Conservation (phyloP, 768 basidiomycete species). For the Paxillus ammoniavirescens region DNA sequence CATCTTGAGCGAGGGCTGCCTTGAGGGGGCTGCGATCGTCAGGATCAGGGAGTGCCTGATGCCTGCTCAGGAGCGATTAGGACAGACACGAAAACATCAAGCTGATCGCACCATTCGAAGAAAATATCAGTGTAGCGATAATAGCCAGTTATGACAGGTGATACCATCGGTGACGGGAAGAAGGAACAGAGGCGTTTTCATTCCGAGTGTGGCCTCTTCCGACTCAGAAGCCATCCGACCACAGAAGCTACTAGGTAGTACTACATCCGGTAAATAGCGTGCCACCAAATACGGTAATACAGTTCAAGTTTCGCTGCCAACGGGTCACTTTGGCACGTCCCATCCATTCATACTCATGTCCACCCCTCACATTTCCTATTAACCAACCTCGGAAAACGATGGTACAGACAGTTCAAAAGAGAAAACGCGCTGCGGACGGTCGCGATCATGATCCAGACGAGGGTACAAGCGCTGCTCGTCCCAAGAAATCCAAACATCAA, state of each 20-base stretch:
- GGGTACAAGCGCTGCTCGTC: constrained; percentile 25
- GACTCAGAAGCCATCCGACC: too few relatives aligned
- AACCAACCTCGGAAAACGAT: constrained; percentile 34
- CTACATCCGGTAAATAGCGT: too few relatives aligned
- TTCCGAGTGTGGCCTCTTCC: neutral
- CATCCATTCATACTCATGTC: neutral
- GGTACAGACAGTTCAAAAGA: constrained; percentile 69
- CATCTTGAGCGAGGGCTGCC: constrained; percentile 69
- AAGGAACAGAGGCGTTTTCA: neutral
- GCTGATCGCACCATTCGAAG: constrained; percentile 65
- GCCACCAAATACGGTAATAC: neutral
- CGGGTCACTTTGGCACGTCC: too few relatives aligned
- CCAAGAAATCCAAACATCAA: constrained; percentile 48
- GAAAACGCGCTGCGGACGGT: constrained; percentile 40
- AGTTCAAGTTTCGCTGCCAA: neutral
- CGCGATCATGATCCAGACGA: constrained; percentile 35
- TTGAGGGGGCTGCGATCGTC: constrained; percentile 63
- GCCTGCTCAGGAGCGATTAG: constrained; percentile 39
- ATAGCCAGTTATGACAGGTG: constrained; percentile 61
- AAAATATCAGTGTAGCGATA: constrained; percentile 85
- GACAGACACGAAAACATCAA: neutral
- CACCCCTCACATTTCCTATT: neutral
- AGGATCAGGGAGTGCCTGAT: constrained; percentile 51
- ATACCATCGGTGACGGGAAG: constrained; percentile 26
- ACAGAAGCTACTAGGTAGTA: too few relatives aligned